Evolutionary conservation across 169 alveolate species (phyloP), one percentile per base, ranked within the genome.

Genomic region (Plasmodium cynomolgi): DNA sequence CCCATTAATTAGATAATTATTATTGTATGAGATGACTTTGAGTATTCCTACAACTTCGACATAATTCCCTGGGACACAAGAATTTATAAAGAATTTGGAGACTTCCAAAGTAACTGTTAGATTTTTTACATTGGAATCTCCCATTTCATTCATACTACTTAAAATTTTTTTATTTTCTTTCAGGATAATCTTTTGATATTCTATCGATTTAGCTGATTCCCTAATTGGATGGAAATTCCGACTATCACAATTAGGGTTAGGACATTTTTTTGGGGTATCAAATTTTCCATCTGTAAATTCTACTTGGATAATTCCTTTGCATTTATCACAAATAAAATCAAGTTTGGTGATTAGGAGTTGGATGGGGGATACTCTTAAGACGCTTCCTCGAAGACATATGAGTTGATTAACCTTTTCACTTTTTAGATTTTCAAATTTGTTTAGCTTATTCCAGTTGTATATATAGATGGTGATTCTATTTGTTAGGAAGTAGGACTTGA

Each of bases 141-240:
- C 33, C 29, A 86, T 71, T 44, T 90, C 94, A 54, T 90, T 80
- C 26, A 90, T 79, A 39, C 74, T 79, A 74, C 23, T 80, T 23
- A 71, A 6, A 47, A 56, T 79, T 68, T 90, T 90, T 71, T 68
- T 68, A 90, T 90, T 81, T 90, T 90, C 94, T n/a, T 90, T 90
- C 31, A 90, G 41, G 34, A 90, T 41, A 29, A 90, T 80, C 41
- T 81, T 90, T 80, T 90, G 94, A 68, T 90, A 90, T 81, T 90
- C 94, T 20, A 90, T 11, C 17, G 94, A 90, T 81, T 81, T 90
- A 15, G 94, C 94, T 62, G 94, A 90, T 81, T 90, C 94, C 73
- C 94, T 34, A 23, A 90, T 54, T 4, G 94, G 94, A 11, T 26
- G 26, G 34, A 90, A 90, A 26, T 26, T 23, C 50, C 15, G 34